A percentile compares a stretch with the other conserved stretches of the same genome.
These are phyloP conservation scores for Cokeromyces recurvatus DNA, from an alignment of 371 early-diverging fungal species.

Conservation along the genomic window DNA sequence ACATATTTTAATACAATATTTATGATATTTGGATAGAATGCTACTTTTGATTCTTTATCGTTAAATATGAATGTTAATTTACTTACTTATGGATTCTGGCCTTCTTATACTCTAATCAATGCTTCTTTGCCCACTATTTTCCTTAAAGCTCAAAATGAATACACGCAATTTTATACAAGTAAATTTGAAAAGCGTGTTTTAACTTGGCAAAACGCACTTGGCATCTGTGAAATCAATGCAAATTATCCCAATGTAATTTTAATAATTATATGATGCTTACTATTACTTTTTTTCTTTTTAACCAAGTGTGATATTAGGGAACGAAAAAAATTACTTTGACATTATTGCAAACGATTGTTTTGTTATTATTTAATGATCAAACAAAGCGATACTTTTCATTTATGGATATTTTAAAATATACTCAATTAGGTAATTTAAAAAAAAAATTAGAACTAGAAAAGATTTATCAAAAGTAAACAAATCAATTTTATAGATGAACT, in stretches of 20 bases:
- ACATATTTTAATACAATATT: too few species aligned
- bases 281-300: too few species aligned
- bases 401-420: conserved; percentile 61
- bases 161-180: conserved; percentile 69
- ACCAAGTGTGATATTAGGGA: conserved; percentile 41
- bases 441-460: too few species aligned
- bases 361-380: conserved; percentile 74
- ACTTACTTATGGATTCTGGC: conserved; percentile 90
- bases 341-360: conserved; percentile 69
- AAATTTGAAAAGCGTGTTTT: conserved; percentile 76
- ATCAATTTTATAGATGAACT: conserved; percentile 56
- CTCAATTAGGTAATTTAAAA: conserved; percentile 59
- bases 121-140: conserved; percentile 56
- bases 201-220: conserved; percentile 83
- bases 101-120: conserved; percentile 75
- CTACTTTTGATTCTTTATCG: too few species aligned
- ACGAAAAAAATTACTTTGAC: conserved; percentile 69
- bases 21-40: too few species aligned
- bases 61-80: conserved; percentile 72
- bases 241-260: conserved; percentile 51
- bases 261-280: background rate
- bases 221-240: conserved; percentile 71
- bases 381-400: conserved; percentile 48
- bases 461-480: too few species aligned
- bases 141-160: conserved; percentile 60